Evolutionary conservation across 345 rosid genomes (phyloP).

Genomic region (Eucalyptus victrix): DNA sequence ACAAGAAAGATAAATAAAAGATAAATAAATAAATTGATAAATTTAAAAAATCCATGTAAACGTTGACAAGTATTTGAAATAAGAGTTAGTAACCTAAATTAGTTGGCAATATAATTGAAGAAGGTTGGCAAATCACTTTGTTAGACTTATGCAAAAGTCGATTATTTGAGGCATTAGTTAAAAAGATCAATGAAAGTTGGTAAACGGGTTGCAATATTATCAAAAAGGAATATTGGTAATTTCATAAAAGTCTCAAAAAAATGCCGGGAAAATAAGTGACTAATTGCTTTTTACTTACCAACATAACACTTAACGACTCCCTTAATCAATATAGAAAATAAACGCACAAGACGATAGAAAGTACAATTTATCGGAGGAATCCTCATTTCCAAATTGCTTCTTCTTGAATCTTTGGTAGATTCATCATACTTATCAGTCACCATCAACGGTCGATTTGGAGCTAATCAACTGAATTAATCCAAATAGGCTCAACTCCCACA

Average conservation of each 20-base stretch:
- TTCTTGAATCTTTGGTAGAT: background rate
- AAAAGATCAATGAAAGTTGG: background rate
- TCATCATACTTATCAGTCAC: background rate
- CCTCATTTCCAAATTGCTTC: background rate
- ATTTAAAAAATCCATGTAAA: background rate
- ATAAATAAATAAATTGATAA: background rate
- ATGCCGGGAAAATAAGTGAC: background rate
- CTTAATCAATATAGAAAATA: background rate
- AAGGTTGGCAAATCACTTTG: background rate
- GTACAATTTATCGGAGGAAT: background rate
- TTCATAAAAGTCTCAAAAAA: background rate
- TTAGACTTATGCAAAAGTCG: background rate
- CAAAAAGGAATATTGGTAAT: background rate
- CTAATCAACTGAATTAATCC: background rate
- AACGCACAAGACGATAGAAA: rapidly evolving
- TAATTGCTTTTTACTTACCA: background rate
- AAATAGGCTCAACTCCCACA: background rate
- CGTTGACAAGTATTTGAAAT: rapidly evolving
- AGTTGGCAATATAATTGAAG: background rate
- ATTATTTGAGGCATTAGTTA: background rate
- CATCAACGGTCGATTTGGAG: background rate
- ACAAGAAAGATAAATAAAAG: background rate
- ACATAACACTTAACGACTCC: background rate
- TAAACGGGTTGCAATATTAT: background rate
- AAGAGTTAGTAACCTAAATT: background rate